Evolutionary conservation across 345 rosid genomes (phyloP).

Genomic region (Eucalyptus sideroxylon): DNA sequence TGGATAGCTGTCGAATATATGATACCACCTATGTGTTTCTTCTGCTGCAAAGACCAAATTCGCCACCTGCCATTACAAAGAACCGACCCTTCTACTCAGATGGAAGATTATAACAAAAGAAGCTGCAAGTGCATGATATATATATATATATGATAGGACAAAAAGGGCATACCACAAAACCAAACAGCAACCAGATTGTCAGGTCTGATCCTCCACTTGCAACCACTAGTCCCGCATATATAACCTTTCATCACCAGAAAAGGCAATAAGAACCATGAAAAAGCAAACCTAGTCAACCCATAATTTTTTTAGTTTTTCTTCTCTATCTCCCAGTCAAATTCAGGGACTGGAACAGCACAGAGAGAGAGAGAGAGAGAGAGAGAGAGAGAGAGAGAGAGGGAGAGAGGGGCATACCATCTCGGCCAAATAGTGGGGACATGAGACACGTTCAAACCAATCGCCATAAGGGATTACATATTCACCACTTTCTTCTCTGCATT

Average conservation of each 20-base stretch:
- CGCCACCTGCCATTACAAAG: conserved; percentile 33
- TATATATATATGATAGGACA: not conserved
- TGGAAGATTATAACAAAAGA: not conserved
- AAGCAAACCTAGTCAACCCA: not conserved
- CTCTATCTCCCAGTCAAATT: not conserved
- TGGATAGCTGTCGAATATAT: conserved; percentile 49
- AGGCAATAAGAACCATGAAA: not conserved
- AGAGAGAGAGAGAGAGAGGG: not conserved
- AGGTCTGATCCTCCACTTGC: conserved; percentile 70
- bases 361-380: not conserved
- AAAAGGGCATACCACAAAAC: conserved; percentile 38
- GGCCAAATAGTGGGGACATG: conserved; percentile 68
- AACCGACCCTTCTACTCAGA: not conserved
- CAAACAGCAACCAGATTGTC: conserved; percentile 48
- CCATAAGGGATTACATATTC: conserved; percentile 52
- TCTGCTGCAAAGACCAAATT: conserved; percentile 54
- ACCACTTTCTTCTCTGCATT: conserved; percentile 6
- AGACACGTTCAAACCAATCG: conserved; percentile 77
- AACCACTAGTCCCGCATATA: conserved; percentile 52
- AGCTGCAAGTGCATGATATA: not conserved
- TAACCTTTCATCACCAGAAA: conserved; percentile 26
- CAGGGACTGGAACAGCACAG: not conserved
- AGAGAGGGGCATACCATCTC: conserved; percentile 45
- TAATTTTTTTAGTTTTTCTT: not conserved
- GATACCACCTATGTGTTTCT: conserved; percentile 75